phyloP scores from a whole-genome alignment of 2,329 filamentous ascomycete species.

The Fusarium globosum region DNA sequence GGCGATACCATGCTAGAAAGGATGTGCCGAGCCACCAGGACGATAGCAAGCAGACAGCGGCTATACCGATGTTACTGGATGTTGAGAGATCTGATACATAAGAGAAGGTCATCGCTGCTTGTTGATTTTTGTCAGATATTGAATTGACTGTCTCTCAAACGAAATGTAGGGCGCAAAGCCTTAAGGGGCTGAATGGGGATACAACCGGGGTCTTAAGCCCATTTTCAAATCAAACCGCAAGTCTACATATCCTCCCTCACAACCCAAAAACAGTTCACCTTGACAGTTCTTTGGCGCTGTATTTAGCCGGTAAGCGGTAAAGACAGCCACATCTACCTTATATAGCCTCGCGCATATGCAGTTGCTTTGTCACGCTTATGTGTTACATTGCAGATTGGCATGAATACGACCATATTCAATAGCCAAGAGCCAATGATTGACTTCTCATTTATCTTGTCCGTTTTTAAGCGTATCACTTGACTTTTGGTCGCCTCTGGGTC shows the following conservation, averaged over 20 bases:
- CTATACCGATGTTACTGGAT: accelerated
- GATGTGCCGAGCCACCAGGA: background rate
- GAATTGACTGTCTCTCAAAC: no score
- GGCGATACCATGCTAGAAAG: background rate
- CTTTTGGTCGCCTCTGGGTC: background rate
- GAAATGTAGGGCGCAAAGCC: no score
- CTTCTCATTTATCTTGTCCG: accelerated
- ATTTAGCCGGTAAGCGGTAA: background rate
- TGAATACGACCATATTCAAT: accelerated
- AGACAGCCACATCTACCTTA: background rate
- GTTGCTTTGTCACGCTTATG: background rate
- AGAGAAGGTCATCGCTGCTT: accelerated
- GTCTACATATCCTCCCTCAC: accelerated
- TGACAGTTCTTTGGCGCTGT: accelerated
- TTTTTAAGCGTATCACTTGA: background rate
- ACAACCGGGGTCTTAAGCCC: no score
- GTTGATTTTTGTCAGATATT: no score
- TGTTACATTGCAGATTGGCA: background rate
- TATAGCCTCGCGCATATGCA: background rate
- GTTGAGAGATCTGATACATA: accelerated
- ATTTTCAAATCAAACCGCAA: accelerated
- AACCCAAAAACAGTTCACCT: accelerated
- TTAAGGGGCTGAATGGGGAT: no score
- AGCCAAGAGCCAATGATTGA: background rate
- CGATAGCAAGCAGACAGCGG: accelerated